phyloP scores from a whole-genome alignment of 306 rosid species.

The Gleditsia sinensis region DNA sequence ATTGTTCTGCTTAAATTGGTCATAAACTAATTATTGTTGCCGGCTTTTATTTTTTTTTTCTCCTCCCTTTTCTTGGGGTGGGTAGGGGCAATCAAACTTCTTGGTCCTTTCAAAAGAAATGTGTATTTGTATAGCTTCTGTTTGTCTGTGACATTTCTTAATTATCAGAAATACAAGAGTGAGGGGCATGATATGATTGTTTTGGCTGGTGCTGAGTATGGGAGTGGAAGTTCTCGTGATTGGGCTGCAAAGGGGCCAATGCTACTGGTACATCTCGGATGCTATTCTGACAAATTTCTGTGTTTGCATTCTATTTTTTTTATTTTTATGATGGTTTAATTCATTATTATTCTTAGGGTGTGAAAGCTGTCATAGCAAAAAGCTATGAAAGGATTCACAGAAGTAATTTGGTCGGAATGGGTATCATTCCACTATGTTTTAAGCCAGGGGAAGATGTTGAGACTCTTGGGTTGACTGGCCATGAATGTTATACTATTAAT shows the following conservation, averaged over 20 bases:
- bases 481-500: slow-evolving; percentile 72
- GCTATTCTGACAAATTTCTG: not conserved
- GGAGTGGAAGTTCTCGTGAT: slow-evolving; percentile 95
- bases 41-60: too few relatives aligned
- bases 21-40: too few relatives aligned
- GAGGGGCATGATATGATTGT: slow-evolving; percentile 73
- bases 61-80: too few relatives aligned
- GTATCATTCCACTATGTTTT: slow-evolving; percentile 78
- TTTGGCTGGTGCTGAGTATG: slow-evolving; percentile 91
- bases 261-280: slow-evolving; percentile 62
- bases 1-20: too few relatives aligned
- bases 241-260: slow-evolving; percentile 97
- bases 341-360: slow-evolving; percentile 54
- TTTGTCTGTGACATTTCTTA: slow-evolving; percentile 9
- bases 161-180: slow-evolving; percentile 70
- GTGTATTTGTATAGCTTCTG: slow-evolving; percentile 5
- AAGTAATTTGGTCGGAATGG: slow-evolving; percentile 93
- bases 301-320: not conserved
- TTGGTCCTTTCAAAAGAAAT: not conserved
- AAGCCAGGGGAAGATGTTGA: slow-evolving; percentile 88
- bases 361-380: slow-evolving; percentile 89
- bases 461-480: slow-evolving; percentile 76
- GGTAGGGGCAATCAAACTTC: not conserved
- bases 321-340: slow-evolving; percentile 3
- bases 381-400: slow-evolving; percentile 94